These are phyloP conservation scores for Lentinula guzmanii DNA, from an alignment of 768 basidiomycete species.

Conservation along the genomic window DNA sequence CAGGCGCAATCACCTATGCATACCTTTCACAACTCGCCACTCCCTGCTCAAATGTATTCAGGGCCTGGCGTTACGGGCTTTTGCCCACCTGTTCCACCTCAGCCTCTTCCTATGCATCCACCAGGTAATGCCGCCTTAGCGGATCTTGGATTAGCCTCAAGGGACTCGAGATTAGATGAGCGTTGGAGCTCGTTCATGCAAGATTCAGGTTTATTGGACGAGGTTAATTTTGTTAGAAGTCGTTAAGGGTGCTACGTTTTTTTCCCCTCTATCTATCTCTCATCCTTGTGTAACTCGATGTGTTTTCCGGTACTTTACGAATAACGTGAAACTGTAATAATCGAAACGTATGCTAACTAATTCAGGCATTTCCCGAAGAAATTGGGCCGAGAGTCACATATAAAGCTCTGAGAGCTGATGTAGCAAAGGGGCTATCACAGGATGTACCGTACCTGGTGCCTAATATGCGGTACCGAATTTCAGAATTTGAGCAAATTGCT, in stretches of 20 bases:
- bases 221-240: conserved; percentile 13
- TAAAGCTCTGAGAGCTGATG: too few relatives aligned
- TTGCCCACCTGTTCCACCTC: not conserved
- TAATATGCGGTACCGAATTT: too few relatives aligned
- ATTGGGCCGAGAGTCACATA: too few relatives aligned
- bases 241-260: not conserved
- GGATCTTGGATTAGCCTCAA: conserved; percentile 54
- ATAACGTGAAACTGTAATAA: not conserved
- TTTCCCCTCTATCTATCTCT: too few relatives aligned
- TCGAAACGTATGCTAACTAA: not conserved
- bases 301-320: not conserved
- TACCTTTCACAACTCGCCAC: conserved; percentile 9
- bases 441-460: too few relatives aligned
- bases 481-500: too few relatives aligned
- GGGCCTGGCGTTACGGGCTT: conserved; percentile 5
- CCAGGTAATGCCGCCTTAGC: conserved; percentile 39
- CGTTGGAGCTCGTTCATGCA: conserved; percentile 61
- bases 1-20: not conserved
- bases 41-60: conserved; percentile 13
- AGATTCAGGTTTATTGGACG: conserved; percentile 37
- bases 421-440: too few relatives aligned
- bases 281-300: too few relatives aligned
- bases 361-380: too few relatives aligned
- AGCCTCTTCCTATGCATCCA: not conserved
- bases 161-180: conserved; percentile 48